Evolutionary conservation across 1,284 basidiomycete species (phyloP), one percentile per base, ranked within the genome.

Genomic region (Ustilago xerochloae): DNA sequence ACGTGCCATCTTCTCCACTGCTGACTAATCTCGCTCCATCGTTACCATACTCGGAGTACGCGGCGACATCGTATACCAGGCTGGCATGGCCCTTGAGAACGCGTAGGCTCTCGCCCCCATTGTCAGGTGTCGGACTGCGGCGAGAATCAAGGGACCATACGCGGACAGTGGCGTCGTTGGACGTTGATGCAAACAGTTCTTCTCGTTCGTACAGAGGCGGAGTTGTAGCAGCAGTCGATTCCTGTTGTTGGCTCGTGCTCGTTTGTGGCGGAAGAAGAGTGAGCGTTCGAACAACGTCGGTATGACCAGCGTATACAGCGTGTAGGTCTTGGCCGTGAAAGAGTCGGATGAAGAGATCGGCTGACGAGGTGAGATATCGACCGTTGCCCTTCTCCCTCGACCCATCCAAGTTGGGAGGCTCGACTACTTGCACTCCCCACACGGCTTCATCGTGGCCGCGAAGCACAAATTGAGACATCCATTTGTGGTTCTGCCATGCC

Each of bases 361-460:
- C 77, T 6, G 71, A 77, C 0, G 66, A 60, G 16, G 77, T 79
- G 8, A 79, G 51, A 35, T 75, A 77, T n/a, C 35, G 51, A 24
- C 66, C n/a, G n/a, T n/a, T n/a, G n/a, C n/a, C n/a, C n/a, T n/a
- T n/a, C n/a, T n/a, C n/a, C n/a, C n/a, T n/a, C n/a, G n/a, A n/a
- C n/a, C n/a, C n/a, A n/a, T n/a, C n/a, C n/a, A n/a, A n/a, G n/a
- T n/a, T 49, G 8, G 64, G 70, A n/a, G 57, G 57, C 20, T 65
- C 46, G 36, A 77, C 52, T 26, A 77, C 61, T 41, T 67, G 60
- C 24, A 71, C 71, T 2, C 69, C 74, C 77, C 73, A 79, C 1
- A 79, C 77, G 1, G 77, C 73, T 33, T 66, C 48, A 41, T 75
- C 59, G 49, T 79, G 77, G 8, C 67, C 67, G n/a, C 71, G 63